These are phyloP conservation scores for Voacanga thouarsii DNA, from an alignment of 257 asterid species.

Conservation along the genomic window DNA sequence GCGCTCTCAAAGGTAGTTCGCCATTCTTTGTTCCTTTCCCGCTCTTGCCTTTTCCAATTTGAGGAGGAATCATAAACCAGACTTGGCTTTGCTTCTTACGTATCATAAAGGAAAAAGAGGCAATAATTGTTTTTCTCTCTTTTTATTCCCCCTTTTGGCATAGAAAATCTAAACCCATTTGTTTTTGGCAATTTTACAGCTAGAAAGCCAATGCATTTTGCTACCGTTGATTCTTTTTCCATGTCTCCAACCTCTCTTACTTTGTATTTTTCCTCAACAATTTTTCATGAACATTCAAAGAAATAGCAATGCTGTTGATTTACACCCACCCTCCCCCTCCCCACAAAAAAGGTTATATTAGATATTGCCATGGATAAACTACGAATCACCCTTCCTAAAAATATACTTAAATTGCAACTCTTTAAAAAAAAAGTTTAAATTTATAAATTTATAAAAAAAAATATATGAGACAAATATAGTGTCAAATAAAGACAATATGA, in stretches of 20 bases:
- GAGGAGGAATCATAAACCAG: slow-evolving; percentile 8
- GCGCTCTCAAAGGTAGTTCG: slow-evolving; percentile 24
- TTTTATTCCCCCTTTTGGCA: slow-evolving; percentile 7
- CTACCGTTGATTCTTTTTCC: neutral
- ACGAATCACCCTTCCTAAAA: too few species aligned
- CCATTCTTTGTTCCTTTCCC: slow-evolving; percentile 39
- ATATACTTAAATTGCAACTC: too few species aligned
- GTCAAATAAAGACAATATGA: too few species aligned
- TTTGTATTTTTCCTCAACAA: neutral
- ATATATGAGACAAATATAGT: too few species aligned
- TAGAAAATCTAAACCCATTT: slow-evolving; percentile 17
- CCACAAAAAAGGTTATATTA: too few species aligned
- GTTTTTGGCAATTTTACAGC: slow-evolving; percentile 25
- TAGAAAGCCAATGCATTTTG: slow-evolving; percentile 12
- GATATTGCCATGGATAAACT: too few species aligned
- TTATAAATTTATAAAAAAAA: too few species aligned
- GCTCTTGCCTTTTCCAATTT: slow-evolving; percentile 33
- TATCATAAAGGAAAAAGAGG: slow-evolving; percentile 4
- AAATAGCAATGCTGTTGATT: too few species aligned
- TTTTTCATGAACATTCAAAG: too few species aligned
- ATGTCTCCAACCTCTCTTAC: neutral
- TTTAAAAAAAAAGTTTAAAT: too few species aligned
- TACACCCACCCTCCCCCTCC: too few species aligned
- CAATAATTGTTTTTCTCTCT: slow-evolving; percentile 11
- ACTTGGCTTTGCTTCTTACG: neutral